Base-by-base conservation (phyloP, 257 asterid genomes). In the Ilex aquifolium region DNA sequence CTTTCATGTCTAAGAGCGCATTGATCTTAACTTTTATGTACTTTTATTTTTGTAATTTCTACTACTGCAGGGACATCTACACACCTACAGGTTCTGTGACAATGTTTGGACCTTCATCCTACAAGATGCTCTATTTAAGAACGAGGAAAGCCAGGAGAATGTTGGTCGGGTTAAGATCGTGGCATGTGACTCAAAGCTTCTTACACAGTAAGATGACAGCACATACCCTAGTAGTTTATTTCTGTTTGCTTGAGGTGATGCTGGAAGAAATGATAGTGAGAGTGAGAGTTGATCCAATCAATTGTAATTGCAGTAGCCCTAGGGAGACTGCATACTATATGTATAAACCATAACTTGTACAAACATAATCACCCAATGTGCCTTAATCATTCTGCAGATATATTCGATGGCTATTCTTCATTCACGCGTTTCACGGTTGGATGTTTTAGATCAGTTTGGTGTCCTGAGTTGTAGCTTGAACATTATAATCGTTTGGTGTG, bases 91-190 rank as follows among this genome's bases (percentile, higher is more conserved):
- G 68, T 86, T 86, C 88, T 86, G 95, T 52, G 98, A 91, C 81
- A 88, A 86, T 48, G 96, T 91, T 17, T 91, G 98, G 98, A 91
- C 96, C 31, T 91, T 91, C 87, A 85, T 86, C 85, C 69, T 91
- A 64, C 96, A 88, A 81, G 76, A 88, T 77, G 96, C 96, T 70
- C 60, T 60, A 61, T 78, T 91, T 71, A 91, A 88, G 76, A 78
- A 81, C 27, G 96, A 91, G 16, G 95, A 91, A 61, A 79, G 82
- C 75, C 92, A 81, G 66, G 95, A 86, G 78, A 75, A 59, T 10
- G 90, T 91, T 12, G 80, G 81, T 6, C 79, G 80, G 13, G 81
- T 86, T 59, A 91, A 91, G 87, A 86, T 91, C 57, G 98, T 88
- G 40, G 98, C 96, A 0, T 91, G 96, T 27, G 96, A 89, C 74